These are phyloP conservation scores for Aspergillus sclerotioniger DNA, from an alignment of 495 filamentous ascomycete genomes.

Conservation along the genomic window DNA sequence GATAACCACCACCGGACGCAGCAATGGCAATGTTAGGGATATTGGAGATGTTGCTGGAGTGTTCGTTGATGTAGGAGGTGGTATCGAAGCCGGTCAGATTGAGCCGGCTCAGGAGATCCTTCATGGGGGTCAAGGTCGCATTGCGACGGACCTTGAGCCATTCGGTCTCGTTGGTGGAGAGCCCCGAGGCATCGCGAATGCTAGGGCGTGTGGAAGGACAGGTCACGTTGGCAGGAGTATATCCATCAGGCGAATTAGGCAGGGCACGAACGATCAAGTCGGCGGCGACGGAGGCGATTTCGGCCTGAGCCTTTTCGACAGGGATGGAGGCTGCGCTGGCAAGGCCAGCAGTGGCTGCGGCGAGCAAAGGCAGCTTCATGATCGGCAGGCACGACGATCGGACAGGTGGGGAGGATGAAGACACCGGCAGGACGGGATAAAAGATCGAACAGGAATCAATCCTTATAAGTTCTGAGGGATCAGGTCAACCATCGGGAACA, in stretches of 20 bases:
- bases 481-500: not conserved
- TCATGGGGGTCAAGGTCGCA: constrained; percentile 63
- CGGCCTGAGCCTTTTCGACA: not conserved
- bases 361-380: constrained; percentile 11
- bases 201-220: constrained; percentile 42
- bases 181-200: constrained; percentile 47
- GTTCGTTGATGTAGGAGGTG: constrained; percentile 60
- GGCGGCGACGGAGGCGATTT: not conserved
- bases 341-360: constrained; percentile 7
- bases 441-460: constrained; percentile 2
- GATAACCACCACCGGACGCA: constrained; percentile 67
- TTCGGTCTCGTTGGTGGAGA: constrained; percentile 63
- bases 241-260: constrained; percentile 41
- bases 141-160: constrained; percentile 59
- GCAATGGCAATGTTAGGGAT: constrained; percentile 60
- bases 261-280: constrained; percentile 21
- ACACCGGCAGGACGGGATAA: not conserved
- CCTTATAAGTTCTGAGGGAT: not conserved
- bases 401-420: not conserved
- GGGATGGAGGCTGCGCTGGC: constrained; percentile 8
- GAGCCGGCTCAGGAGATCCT: constrained; percentile 62
- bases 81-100: constrained; percentile 74
- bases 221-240: constrained; percentile 33
- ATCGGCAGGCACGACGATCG: not conserved
- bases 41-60: constrained; percentile 52